Conservation (phyloP, 257 asterid genomes). For the Nicotiana benthamiana region DNA sequence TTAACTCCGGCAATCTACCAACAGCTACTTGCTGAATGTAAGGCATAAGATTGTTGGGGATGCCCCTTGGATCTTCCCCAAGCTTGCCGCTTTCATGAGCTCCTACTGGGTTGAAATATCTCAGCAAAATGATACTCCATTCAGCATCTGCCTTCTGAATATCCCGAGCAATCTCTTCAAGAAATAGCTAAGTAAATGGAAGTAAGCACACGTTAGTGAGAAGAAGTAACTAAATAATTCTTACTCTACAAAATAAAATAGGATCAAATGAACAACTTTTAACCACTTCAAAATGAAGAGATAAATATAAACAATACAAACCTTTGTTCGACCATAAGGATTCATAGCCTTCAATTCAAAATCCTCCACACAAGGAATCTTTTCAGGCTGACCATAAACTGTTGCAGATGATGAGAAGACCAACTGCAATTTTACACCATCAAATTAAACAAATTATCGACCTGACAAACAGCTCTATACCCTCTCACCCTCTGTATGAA, state of each 20-base stretch:
- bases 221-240: neutral
- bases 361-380: conserved; percentile 82
- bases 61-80: conserved; percentile 95
- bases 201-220: neutral
- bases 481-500: too few relatives aligned
- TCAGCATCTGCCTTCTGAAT: conserved; percentile 57
- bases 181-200: conserved; percentile 44
- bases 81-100: conserved; percentile 88
- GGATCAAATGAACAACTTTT: neutral
- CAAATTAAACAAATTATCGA: neutral
- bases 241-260: neutral
- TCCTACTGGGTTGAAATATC: conserved; percentile 94
- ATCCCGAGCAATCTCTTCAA: conserved; percentile 89
- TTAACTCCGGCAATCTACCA: conserved; percentile 77
- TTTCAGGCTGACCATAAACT: conserved; percentile 90
- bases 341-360: conserved; percentile 79
- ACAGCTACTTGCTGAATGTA: conserved; percentile 93
- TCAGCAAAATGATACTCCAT: conserved; percentile 77
- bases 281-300: neutral
- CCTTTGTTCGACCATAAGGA: conserved; percentile 98
- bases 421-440: conserved; percentile 41
- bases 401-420: conserved; percentile 97
- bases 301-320: neutral
- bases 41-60: conserved; percentile 98
- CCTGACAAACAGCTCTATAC: neutral